Percentiles rank a stretch among this genome's conserved stretches.
phyloP scores from a whole-genome alignment of 176 grass and related monocot species.

The Stipa capillata region DNA sequence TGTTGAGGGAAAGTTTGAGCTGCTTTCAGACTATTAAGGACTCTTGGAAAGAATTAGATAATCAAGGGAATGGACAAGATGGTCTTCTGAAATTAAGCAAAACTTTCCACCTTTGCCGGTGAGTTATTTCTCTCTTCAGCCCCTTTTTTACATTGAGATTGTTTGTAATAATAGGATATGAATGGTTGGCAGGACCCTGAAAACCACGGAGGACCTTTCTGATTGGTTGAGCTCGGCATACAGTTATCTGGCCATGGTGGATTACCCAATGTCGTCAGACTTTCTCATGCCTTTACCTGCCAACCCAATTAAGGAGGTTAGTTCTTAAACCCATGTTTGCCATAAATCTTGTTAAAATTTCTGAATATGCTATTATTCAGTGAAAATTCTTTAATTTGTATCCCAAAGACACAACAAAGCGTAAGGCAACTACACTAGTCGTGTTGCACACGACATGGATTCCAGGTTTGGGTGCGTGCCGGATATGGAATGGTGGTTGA shows the following conservation, averaged over 20 bases:
- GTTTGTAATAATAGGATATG: not conserved
- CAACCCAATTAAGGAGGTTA: conserved; percentile 92
- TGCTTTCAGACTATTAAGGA: conserved; percentile 84
- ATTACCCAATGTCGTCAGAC: conserved; percentile 77
- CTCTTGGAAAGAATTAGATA: conserved; percentile 69
- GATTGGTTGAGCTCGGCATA: conserved; percentile 86
- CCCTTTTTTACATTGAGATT: not conserved
- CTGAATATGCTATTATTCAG: not conserved
- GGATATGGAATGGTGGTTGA: no score
- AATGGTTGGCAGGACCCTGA: conserved; percentile 46
- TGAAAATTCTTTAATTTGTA: not conserved
- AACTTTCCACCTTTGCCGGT: conserved; percentile 83
- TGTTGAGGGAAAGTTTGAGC: conserved; percentile 76
- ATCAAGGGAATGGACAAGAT: conserved; percentile 43
- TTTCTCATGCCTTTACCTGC: conserved; percentile 93
- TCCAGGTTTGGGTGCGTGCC: no score
- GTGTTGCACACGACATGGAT: no score
- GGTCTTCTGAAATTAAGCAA: conserved; percentile 70
- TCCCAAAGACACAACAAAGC: not conserved
- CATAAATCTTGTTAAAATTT: not conserved
- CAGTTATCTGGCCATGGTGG: conserved; percentile 95
- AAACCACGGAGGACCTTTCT: conserved; percentile 59
- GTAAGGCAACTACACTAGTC: no score
- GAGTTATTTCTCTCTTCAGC: not conserved
- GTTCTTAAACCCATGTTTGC: not conserved